Evolutionary conservation across 345 rosid genomes (phyloP).

Genomic region (Murraya koenigii): DNA sequence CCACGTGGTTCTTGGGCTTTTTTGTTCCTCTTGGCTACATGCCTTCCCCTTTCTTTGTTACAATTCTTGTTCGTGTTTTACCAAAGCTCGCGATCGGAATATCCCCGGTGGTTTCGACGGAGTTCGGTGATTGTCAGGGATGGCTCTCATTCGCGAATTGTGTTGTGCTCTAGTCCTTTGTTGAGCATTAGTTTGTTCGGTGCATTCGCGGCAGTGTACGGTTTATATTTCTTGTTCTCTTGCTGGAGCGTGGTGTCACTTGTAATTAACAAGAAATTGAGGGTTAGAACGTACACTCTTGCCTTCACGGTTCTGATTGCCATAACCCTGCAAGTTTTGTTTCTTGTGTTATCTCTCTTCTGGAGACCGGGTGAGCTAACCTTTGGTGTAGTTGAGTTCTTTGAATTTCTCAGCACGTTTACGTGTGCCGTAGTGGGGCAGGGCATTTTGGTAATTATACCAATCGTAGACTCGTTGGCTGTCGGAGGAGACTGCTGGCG

Average conservation of each 20-base stretch:
- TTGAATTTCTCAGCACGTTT: conserved; percentile 31
- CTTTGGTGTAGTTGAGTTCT: conserved; percentile 19
- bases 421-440: conserved; percentile 42
- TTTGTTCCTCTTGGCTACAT: conserved; percentile 33
- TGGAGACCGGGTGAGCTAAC: conserved; percentile 35
- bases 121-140: conserved; percentile 23
- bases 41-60: conserved; percentile 45
- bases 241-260: conserved; percentile 44
- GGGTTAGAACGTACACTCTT: conserved; percentile 38
- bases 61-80: conserved; percentile 34
- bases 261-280: conserved; percentile 56
- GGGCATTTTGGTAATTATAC: conserved; percentile 61
- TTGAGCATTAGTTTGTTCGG: conserved; percentile 43
- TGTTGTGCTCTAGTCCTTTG: conserved; percentile 50
- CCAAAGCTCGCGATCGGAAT: neutral
- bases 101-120: conserved; percentile 29
- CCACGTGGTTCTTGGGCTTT: conserved; percentile 37
- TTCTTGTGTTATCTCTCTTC: conserved; percentile 26
- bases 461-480: conserved; percentile 50
- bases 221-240: conserved; percentile 36
- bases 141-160: conserved; percentile 12
- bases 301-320: conserved; percentile 29
- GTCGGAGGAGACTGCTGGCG: conserved; percentile 33
- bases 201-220: conserved; percentile 36
- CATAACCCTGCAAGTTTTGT: conserved; percentile 36